Evolutionary conservation across 352 stramenopile species (phyloP).

Genomic region (Globisporangium barbulae): DNA sequence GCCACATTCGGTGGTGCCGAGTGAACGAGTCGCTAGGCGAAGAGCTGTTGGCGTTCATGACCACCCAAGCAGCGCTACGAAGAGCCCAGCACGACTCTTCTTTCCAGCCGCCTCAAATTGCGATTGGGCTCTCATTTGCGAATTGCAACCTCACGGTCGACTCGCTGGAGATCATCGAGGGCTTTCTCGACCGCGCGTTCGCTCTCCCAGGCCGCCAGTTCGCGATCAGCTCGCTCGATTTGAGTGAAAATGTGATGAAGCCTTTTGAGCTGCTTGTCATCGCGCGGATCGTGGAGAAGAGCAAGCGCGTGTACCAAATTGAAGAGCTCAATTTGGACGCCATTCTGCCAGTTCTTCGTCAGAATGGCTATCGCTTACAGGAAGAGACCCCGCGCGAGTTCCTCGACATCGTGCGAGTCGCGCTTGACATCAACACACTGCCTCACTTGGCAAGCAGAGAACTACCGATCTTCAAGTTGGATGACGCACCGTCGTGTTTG

Average conservation of each 20-base stretch:
- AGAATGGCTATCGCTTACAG: no score
- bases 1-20: not conserved
- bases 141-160: not conserved
- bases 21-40: not conserved
- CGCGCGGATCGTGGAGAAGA: constrained; percentile 9
- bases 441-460: not conserved
- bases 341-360: not conserved
- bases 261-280: constrained; percentile 10
- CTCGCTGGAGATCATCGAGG: constrained; percentile 10
- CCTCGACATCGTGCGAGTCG: not conserved
- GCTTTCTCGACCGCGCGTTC: constrained; percentile 11
- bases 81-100: not conserved
- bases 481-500: not conserved
- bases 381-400: not conserved
- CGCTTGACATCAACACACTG: not conserved
- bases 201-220: not conserved
- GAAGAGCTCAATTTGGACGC: constrained; percentile 3
- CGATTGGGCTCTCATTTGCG: not conserved
- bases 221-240: not conserved
- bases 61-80: not conserved
- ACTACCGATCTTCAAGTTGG: not conserved
- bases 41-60: constrained; percentile 1
- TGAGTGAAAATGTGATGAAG: constrained; percentile 7
- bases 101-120: not conserved
- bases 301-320: not conserved